Conservation (phyloP, 306 rosid genomes). For the Rubus parviflorus region DNA sequence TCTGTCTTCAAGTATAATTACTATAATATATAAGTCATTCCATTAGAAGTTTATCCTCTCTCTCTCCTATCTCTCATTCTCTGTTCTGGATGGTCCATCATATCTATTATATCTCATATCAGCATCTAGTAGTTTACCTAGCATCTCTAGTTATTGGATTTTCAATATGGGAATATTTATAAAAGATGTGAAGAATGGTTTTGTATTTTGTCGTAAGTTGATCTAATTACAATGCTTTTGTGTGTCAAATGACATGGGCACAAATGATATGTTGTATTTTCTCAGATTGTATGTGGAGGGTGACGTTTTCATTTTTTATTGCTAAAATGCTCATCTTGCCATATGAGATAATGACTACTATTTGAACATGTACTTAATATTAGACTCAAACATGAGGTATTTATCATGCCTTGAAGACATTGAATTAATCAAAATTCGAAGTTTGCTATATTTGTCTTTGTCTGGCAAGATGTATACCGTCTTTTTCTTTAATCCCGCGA, state of each 20-base stretch:
- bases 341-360: neutral
- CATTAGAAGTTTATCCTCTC: neutral
- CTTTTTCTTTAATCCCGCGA: neutral
- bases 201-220: neutral
- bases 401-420: neutral
- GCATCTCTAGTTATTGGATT: constrained; percentile 5
- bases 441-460: neutral
- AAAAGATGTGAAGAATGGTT: neutral
- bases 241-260: neutral
- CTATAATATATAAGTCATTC: neutral
- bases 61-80: neutral
- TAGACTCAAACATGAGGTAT: neutral
- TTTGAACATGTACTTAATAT: neutral
- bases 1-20: constrained; percentile 19
- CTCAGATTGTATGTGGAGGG: neutral
- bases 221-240: neutral
- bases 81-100: neutral
- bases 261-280: neutral
- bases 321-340: neutral
- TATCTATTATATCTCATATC: neutral
- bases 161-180: neutral
- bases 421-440: neutral
- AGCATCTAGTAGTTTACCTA: neutral
- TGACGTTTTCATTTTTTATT: neutral
- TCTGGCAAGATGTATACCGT: constrained; percentile 1